Evolutionary conservation across 2,329 filamentous ascomycete genomes (phyloP), one percentile per base, ranked within the genome.

Genomic region (Hysterium pulicare): DNA sequence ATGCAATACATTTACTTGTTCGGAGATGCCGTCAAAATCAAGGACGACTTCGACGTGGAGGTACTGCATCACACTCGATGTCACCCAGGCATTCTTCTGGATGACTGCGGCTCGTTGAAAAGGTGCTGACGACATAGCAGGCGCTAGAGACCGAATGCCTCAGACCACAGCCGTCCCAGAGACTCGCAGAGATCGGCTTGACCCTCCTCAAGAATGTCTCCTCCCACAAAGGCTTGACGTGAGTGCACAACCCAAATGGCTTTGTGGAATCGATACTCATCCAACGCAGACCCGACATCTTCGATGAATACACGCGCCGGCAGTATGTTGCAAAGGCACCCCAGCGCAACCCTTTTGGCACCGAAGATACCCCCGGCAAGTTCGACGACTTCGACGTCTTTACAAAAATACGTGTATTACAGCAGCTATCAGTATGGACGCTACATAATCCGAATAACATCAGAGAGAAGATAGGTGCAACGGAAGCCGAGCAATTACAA

Each of bases 1-100:
- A 90, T 86, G 71, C 91, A 98, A 70, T 98, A 90, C 78, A 87
- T 97, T 47, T 87, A 84, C 64, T 81, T 91, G 31, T 98, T 98
- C 67, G 90, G 91, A 48, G 83, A 86, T 58, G 83, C 83, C 33
- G 83, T 95, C 64, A 96, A 95, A 71, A 87, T 97, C 52, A 85
- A 93, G 56, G 86, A 94, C 49, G 83, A 86, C 60, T 77, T 96
- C 49, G 89, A 91, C 60, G 86, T 96, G 51, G 90, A 97, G 73
- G 93, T 95, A 80, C 58, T 49, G 42, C 20, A 16, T 9, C 21
- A 21, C 21, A 20, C 21, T 26, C 5, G 15, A 23, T n/a, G 10
- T n/a, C 15, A n/a, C 13, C n/a, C 10, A 7, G 16, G 31, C n/a
- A 10, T 19, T 19, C 4, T n/a, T 17, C 13, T 15, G 31, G n/a